phyloP scores from a whole-genome alignment of 2,329 filamentous ascomycete species.

The Fusarium sp. region DNA sequence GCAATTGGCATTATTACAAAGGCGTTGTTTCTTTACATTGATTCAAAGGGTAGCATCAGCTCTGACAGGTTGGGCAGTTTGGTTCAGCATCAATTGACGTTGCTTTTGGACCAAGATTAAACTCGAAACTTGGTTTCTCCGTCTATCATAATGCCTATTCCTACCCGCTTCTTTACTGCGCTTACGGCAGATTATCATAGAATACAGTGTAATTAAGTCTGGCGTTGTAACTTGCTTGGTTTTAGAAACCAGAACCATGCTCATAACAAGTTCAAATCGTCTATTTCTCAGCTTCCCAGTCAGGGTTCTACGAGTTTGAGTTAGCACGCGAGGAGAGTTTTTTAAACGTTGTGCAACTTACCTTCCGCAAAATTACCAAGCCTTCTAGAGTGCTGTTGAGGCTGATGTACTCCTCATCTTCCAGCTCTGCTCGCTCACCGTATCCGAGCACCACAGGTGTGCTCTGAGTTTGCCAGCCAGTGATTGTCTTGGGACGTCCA shows the following conservation, averaged over 20 bases:
- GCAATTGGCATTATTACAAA: slow-evolving; percentile 4
- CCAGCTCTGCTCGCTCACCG: slow-evolving; percentile 93
- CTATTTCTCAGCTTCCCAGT: slow-evolving; percentile 53
- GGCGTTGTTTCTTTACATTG: slow-evolving; percentile 1
- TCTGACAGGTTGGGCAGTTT: not conserved
- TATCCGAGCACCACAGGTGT: slow-evolving; percentile 96
- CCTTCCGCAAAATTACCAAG: slow-evolving; percentile 96
- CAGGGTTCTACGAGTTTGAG: slow-evolving; percentile 47
- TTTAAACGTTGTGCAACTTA: slow-evolving; percentile 54
- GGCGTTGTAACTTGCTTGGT: slow-evolving; percentile 34
- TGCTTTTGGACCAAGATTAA: slow-evolving; percentile 19
- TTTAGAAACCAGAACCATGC: slow-evolving; percentile 25
- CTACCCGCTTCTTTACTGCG: slow-evolving; percentile 34
- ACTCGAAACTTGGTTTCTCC: slow-evolving; percentile 35
- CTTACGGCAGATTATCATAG: slow-evolving; percentile 45
- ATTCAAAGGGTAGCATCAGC: not conserved
- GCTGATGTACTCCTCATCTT: slow-evolving; percentile 97
- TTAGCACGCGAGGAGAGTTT: slow-evolving; percentile 16
- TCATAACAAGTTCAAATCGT: slow-evolving; percentile 28
- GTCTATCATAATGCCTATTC: slow-evolving; percentile 42
- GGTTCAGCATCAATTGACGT: not conserved
- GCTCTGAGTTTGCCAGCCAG: slow-evolving; percentile 98
- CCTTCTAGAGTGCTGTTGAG: slow-evolving; percentile 92
- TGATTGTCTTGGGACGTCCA: slow-evolving; percentile 97
- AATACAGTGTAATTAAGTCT: slow-evolving; percentile 47